Conservation (phyloP, 345 rosid genomes). For the Gossypioides kirkii region DNA sequence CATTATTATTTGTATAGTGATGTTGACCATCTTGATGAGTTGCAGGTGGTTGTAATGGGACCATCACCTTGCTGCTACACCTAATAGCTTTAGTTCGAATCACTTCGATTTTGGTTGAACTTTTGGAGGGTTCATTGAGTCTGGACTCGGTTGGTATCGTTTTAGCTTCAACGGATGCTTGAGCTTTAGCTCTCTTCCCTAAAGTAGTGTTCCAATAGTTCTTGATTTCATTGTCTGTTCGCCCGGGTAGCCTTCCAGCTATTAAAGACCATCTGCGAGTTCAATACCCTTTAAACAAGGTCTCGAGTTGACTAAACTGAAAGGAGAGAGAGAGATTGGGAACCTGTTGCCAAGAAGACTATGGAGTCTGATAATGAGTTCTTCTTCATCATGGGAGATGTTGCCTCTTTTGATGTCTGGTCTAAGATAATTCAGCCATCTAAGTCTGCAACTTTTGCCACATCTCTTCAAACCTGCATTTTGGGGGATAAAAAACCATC, state of each 20-base stretch:
- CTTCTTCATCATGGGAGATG: constrained; percentile 1
- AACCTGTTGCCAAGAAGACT: constrained; percentile 10
- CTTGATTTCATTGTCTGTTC: constrained; percentile 9
- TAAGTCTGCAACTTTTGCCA: constrained; percentile 5
- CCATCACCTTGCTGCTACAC: constrained; percentile 22
- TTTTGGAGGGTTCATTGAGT: neutral
- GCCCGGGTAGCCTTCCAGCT: constrained; percentile 5
- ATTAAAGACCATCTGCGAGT: constrained; percentile 11
- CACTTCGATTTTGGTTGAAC: constrained; percentile 16
- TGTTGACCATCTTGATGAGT: neutral
- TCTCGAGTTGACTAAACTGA: neutral
- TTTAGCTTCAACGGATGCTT: constrained; percentile 6
- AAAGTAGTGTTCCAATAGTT: constrained; percentile 6
- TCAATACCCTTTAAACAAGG: no score
- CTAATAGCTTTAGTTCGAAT: constrained; percentile 33
- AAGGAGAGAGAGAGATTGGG: no score
- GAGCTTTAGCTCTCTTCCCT: constrained; percentile 15
- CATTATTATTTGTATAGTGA: neutral
- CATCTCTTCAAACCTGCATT: constrained; percentile 10
- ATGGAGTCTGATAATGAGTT: constrained; percentile 4
- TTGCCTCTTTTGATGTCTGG: constrained; percentile 6
- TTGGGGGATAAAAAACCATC: neutral
- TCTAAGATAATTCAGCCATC: constrained; percentile 8
- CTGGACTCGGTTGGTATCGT: neutral
- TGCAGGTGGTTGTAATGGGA: constrained; percentile 9